These are phyloP conservation scores for Leccinum fuscescens DNA, from an alignment of 1,284 basidiomycete species.

Conservation along the genomic window DNA sequence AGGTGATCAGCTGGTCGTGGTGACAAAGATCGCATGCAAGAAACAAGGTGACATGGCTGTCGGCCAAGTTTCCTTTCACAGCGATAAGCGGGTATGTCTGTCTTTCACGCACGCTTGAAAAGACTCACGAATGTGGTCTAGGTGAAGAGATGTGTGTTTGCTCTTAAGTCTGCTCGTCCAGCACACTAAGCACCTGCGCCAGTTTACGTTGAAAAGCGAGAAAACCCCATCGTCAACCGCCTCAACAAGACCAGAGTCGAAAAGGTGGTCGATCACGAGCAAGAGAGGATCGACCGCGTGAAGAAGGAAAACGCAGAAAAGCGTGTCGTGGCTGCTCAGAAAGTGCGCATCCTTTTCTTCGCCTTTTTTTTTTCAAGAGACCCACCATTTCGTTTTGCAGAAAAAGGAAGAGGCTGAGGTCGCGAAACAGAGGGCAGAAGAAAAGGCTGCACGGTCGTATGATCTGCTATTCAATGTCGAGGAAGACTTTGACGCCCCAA, in stretches of 20 bases:
- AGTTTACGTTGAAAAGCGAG: conserved; percentile 79
- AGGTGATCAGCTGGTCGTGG: background rate
- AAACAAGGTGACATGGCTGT: conserved; percentile 98
- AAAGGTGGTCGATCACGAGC: conserved; percentile 86
- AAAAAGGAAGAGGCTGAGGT: conserved; percentile 72
- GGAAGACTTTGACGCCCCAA: conserved; percentile 35
- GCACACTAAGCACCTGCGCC: conserved; percentile 9
- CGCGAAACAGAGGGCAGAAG: conserved; percentile 63
- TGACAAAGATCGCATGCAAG: conserved; percentile 37
- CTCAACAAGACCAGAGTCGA: conserved; percentile 93
- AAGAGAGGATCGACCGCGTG: conserved; percentile 80
- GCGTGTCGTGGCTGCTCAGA: conserved; percentile 61
- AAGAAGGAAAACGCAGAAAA: conserved; percentile 72
- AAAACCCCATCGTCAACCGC: conserved; percentile 90
- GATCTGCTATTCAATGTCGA: conserved; percentile 64
- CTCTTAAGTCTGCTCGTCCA: background rate
- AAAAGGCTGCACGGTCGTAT: conserved; percentile 77
- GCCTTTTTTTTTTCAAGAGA: background rate
- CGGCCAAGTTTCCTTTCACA: conserved; percentile 93
- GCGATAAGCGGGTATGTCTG: conserved; percentile 70
- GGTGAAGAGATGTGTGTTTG: conserved; percentile 72
- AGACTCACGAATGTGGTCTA: conserved; percentile 26
- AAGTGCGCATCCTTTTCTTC: conserved; percentile 39
- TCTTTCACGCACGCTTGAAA: background rate
- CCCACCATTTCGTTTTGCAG: conserved; percentile 35